Conservation (phyloP, 2,329 filamentous ascomycete genomes). For the Allantophomopsis lycopodina region DNA sequence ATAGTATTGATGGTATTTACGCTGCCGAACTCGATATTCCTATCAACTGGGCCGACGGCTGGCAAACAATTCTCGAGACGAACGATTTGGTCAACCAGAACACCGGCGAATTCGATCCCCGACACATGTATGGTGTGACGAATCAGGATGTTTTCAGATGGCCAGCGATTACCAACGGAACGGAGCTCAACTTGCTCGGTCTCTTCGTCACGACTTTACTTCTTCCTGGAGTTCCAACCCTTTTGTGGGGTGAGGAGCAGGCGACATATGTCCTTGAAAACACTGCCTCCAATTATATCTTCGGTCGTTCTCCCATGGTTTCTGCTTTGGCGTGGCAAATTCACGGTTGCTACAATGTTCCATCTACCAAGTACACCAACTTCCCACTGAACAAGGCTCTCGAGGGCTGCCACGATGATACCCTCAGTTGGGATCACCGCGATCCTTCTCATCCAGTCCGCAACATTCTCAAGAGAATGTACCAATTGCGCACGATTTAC, state of each 20-base stretch:
- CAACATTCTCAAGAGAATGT: slow-evolving; percentile 48
- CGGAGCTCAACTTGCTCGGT: slow-evolving; percentile 40
- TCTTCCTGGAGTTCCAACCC: slow-evolving; percentile 44
- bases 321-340: slow-evolving; percentile 47
- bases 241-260: slow-evolving; percentile 54
- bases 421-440: slow-evolving; percentile 44
- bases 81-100: slow-evolving; percentile 48
- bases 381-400: slow-evolving; percentile 40
- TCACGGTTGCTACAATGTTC: slow-evolving; percentile 48
- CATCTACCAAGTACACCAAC: slow-evolving; percentile 39
- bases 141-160: slow-evolving; percentile 56
- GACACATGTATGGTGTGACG: slow-evolving; percentile 49
- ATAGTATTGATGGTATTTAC: slow-evolving; percentile 36
- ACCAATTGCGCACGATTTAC: slow-evolving; percentile 39
- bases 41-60: slow-evolving; percentile 34
- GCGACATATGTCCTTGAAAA: slow-evolving; percentile 50
- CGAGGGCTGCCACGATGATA: slow-evolving; percentile 40
- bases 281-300: slow-evolving; percentile 50
- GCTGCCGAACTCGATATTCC: slow-evolving; percentile 37
- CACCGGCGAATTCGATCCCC: slow-evolving; percentile 46
- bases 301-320: slow-evolving; percentile 48
- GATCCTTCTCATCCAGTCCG: slow-evolving; percentile 47
- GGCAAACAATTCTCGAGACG: slow-evolving; percentile 40
- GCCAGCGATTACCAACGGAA: slow-evolving; percentile 42
- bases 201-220: slow-evolving; percentile 44